Evolutionary conservation across 768 basidiomycete genomes (phyloP).

Genomic region (Hygrocybe coccinea): DNA sequence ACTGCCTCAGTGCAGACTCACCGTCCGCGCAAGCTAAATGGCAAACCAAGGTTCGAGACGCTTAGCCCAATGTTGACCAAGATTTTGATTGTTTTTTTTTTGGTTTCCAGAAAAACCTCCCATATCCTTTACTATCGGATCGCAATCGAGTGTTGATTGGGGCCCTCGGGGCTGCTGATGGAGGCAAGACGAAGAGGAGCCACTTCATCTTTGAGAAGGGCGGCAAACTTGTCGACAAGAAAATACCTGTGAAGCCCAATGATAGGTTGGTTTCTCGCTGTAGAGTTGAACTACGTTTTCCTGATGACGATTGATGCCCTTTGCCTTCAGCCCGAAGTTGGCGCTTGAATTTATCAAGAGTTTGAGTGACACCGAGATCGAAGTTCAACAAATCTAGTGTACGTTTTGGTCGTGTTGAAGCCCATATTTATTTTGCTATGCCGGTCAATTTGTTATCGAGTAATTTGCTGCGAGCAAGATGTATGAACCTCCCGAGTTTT

Average conservation of each 20-base stretch:
- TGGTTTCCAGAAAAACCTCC: conserved; percentile 65
- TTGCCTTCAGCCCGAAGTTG: conserved; percentile 46
- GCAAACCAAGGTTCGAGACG: conserved; percentile 81
- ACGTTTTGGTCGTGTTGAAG: no score
- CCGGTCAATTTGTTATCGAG: no score
- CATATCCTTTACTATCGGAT: conserved; percentile 84
- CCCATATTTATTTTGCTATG: no score
- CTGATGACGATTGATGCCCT: neutral
- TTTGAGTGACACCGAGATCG: neutral
- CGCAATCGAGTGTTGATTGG: conserved; percentile 75
- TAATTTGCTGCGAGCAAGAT: no score
- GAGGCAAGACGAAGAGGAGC: conserved; percentile 82
- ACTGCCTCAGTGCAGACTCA: conserved; percentile 79
- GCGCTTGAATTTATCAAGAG: conserved; percentile 66
- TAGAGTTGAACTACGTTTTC: neutral
- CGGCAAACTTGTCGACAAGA: conserved; percentile 81
- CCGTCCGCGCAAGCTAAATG: conserved; percentile 74
- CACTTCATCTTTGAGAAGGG: conserved; percentile 93
- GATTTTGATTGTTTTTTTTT: no score
- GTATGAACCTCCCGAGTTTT: no score
- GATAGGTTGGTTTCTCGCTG: conserved; percentile 61
- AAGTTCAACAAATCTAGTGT: no score
- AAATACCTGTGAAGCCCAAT: conserved; percentile 78
- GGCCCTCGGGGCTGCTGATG: conserved; percentile 74
- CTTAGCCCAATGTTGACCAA: no score